Percentiles rank a stretch among this genome's conserved stretches.
These are phyloP conservation scores for Babjeviella inositovora DNA, from an alignment of 805 yeast genomes.

Conservation along the genomic window DNA sequence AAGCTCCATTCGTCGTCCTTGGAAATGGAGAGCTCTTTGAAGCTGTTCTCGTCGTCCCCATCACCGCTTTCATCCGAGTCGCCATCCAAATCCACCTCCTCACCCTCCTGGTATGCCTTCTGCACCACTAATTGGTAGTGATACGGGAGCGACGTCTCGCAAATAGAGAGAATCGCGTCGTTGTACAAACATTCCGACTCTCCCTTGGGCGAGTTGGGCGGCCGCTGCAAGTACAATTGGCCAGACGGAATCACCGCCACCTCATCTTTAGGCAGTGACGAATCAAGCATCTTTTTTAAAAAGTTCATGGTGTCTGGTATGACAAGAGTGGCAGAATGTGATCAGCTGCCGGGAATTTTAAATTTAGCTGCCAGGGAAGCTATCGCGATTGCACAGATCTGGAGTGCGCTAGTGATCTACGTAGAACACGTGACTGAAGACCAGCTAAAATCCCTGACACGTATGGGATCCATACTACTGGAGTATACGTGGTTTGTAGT, in stretches of 20 bases:
- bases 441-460: too few species aligned
- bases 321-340: too few species aligned
- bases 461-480: too few species aligned
- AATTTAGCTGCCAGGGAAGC: too few species aligned
- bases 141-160: conserved; percentile 49
- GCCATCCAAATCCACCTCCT: conserved; percentile 27
- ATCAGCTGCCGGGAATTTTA: too few species aligned
- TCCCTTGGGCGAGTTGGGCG: conserved; percentile 75
- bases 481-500: too few species aligned
- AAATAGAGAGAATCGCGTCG: conserved; percentile 62
- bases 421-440: too few species aligned
- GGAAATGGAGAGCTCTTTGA: conserved; percentile 9
- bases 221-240: conserved; percentile 55
- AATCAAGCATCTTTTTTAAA: conserved; percentile 44
- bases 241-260: conserved; percentile 66
- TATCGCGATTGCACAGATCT: too few species aligned
- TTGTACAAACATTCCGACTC: conserved; percentile 69
- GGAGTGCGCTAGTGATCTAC: too few species aligned
- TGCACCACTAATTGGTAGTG: conserved; percentile 58
- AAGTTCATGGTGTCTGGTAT: conserved; percentile 46
- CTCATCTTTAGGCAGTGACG: conserved; percentile 39
- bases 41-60: conserved; percentile 20
- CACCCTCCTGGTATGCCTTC: conserved; percentile 56
- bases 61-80: conserved; percentile 37
- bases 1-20: conserved; percentile 58